phyloP scores from a whole-genome alignment of 768 basidiomycete genomes.

The Phlegmacium glaucopus region DNA sequence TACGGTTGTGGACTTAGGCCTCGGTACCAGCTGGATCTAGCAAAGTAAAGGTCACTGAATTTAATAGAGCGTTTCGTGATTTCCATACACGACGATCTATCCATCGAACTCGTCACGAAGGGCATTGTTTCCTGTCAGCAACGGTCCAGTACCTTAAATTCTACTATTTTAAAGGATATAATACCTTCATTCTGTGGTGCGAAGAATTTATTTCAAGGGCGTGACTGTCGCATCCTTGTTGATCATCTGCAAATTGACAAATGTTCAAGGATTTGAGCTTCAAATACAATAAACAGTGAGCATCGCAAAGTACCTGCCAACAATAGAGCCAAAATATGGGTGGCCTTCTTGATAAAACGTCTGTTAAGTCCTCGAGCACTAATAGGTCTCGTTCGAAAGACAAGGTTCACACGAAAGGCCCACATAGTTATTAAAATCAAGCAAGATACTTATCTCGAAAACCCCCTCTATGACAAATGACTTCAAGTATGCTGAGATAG shows the following conservation, averaged over 20 bases:
- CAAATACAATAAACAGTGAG: background rate
- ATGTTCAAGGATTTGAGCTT: too few relatives aligned
- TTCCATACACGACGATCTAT: slow-evolving; percentile 43
- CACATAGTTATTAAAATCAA: slow-evolving; percentile 45
- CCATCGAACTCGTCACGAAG: slow-evolving; percentile 46
- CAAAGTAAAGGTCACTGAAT: slow-evolving; percentile 39
- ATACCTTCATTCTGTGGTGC: slow-evolving; percentile 38
- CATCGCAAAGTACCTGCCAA: slow-evolving; percentile 29
- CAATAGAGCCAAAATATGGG: slow-evolving; percentile 39
- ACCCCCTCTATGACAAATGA: slow-evolving; percentile 29
- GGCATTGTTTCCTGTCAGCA: slow-evolving; percentile 35
- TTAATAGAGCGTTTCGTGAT: slow-evolving; percentile 26
- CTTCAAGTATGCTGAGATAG: too few relatives aligned
- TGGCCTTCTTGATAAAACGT: slow-evolving; percentile 34
- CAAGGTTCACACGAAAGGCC: slow-evolving; percentile 4
- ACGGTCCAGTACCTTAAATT: too few relatives aligned
- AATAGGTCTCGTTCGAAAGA: background rate
- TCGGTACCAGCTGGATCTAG: slow-evolving; percentile 39
- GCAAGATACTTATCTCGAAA: slow-evolving; percentile 45
- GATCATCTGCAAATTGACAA: too few relatives aligned
- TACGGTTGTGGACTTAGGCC: slow-evolving; percentile 34
- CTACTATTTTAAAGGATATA: too few relatives aligned
- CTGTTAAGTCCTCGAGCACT: slow-evolving; percentile 13
- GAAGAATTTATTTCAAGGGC: slow-evolving; percentile 35
- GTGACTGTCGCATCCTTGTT: slow-evolving; percentile 35